A percentile compares a stretch with the other conserved stretches of the same genome.
Conservation (phyloP, 805 yeast genomes). For the Blastobotrys parvus region DNA sequence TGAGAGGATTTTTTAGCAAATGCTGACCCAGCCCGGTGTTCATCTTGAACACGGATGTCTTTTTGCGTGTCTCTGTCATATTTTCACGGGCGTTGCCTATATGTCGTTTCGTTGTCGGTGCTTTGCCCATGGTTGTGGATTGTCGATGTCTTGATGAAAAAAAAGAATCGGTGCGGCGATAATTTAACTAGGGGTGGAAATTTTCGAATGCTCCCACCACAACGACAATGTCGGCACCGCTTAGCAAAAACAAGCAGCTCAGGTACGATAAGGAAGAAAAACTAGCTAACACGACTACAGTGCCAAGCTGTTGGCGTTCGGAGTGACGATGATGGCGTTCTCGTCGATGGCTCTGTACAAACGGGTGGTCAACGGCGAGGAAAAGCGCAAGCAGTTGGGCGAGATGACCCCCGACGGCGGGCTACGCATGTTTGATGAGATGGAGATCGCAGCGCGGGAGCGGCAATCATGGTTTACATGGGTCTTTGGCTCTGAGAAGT, state of each 20-base stretch:
- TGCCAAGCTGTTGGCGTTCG: slow-evolving; percentile 4
- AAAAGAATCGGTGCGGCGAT: neutral
- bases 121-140: slow-evolving; percentile 24
- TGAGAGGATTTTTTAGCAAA: slow-evolving; percentile 88
- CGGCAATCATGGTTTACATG: slow-evolving; percentile 32
- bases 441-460: slow-evolving; percentile 34
- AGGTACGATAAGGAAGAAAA: too few relatives aligned
- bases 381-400: slow-evolving; percentile 39
- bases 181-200: neutral
- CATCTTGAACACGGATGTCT: slow-evolving; percentile 72
- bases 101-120: slow-evolving; percentile 19
- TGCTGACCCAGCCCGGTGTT: slow-evolving; percentile 97
- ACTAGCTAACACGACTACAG: slow-evolving; percentile 1
- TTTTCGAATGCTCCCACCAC: neutral
- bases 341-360: slow-evolving; percentile 5
- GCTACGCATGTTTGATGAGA: slow-evolving; percentile 35
- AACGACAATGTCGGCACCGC: neutral
- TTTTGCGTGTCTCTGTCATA: slow-evolving; percentile 8
- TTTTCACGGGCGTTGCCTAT: slow-evolving; percentile 11
- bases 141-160: neutral
- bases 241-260: neutral
- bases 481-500: slow-evolving; percentile 32
- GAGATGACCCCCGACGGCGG: slow-evolving; percentile 39
- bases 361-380: slow-evolving; percentile 33
- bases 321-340: slow-evolving; percentile 5